Conservation (phyloP, 345 rosid genomes). For the Camelina sativa region DNA sequence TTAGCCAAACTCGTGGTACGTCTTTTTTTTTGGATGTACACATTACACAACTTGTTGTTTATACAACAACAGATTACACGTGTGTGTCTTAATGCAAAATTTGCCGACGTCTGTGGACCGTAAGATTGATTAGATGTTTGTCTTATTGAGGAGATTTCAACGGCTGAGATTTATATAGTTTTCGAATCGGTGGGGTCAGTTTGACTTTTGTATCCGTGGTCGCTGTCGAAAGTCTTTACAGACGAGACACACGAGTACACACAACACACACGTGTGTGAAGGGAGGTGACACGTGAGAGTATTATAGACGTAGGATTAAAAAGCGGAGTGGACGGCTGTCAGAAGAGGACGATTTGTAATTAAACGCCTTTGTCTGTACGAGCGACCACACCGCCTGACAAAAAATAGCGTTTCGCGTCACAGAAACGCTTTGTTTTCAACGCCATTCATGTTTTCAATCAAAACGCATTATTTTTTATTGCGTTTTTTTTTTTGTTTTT, state of each 20-base stretch:
- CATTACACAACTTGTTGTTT: not conserved
- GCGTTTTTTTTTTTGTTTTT: no score
- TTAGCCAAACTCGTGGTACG: constrained; percentile 68
- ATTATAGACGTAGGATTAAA: constrained; percentile 49
- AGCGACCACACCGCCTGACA: constrained; percentile 40
- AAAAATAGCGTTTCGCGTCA: constrained; percentile 36
- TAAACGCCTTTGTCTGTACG: constrained; percentile 44
- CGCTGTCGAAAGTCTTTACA: constrained; percentile 42
- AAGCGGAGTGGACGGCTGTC: constrained; percentile 50
- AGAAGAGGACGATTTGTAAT: constrained; percentile 45
- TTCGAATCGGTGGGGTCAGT: constrained; percentile 30
- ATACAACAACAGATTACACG: constrained; percentile 15
- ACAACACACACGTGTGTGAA: constrained; percentile 42
- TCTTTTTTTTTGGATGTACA: no score
- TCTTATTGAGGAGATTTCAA: constrained; percentile 6
- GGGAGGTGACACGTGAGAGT: constrained; percentile 37
- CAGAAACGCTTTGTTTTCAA: constrained; percentile 30
- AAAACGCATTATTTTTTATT: constrained; percentile 3
- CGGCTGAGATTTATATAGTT: constrained; percentile 48
- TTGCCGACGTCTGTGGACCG: constrained; percentile 32
- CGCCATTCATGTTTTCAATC: constrained; percentile 18
- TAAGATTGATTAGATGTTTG: constrained; percentile 24
- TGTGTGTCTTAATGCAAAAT: constrained; percentile 10
- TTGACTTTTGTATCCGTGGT: constrained; percentile 52
- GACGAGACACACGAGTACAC: constrained; percentile 49